Evolutionary conservation across 2,329 filamentous ascomycete genomes (phyloP), one percentile per base, ranked within the genome.

Genomic region (Colletotrichum eremochloae): DNA sequence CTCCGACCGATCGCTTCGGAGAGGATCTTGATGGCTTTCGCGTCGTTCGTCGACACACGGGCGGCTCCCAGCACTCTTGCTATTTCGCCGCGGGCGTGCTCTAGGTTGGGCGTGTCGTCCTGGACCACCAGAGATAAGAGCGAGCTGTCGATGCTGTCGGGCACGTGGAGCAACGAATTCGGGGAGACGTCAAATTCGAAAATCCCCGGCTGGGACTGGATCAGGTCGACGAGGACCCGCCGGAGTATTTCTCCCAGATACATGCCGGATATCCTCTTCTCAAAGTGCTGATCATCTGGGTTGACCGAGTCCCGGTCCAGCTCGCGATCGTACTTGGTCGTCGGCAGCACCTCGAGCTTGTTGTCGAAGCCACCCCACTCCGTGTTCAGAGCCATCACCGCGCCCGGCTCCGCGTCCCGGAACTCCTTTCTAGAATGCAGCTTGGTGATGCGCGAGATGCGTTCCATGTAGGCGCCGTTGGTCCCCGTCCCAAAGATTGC

Each of bases 321-420:
- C 64, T 87, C 86, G 44, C 83, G 79, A 79, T 95, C 93, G 78
- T 92, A 94, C 2, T 85, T 82, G 0, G 92, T 95, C 74, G 87
- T 88, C 12, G 93, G 92, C n/a, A 95, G 84, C 7, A 93, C 91
- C 69, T 86, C 88, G 53, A 94, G 84, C 31, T 87, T 84, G 80
- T 93, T 93, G 82, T 95, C 93, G 77, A 95, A 95, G 73, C 91
- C 93, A 72, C 93, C 93, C 93, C 93, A 95, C 83, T 95, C 93
- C 1, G 92, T 92, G 80, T 95, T 95, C 78, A 95, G 87, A 72
- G 95, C 91, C 92, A 95, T 94, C 75, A 93, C 86, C 64, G 84
- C 77, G 5, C 20, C 58, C 6, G 67, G 33, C 0, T 24, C 58
- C 5, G 68, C 29, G 1, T 36, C 14, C 0, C 58, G 42, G 52